Percentiles rank a stretch among this genome's conserved stretches.
Conservation (phyloP, 441 rosid genomes). For the Gossypium laxum region DNA sequence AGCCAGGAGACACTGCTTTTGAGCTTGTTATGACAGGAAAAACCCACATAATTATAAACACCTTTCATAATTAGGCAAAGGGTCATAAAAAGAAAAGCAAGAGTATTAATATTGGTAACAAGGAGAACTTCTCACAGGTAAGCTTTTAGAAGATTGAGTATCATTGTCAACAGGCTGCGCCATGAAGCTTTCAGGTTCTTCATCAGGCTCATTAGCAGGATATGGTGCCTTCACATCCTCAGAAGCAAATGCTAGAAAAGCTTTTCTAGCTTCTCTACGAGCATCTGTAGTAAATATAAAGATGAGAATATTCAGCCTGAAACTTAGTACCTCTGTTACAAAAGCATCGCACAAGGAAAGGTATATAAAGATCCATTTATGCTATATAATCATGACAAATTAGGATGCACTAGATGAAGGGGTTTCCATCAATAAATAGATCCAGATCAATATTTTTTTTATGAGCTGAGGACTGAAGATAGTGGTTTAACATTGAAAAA, state of each 20-base stretch:
- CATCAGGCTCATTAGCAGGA: slow-evolving; percentile 27
- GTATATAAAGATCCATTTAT: neutral
- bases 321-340: neutral
- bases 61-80: neutral
- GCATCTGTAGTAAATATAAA: slow-evolving; percentile 40
- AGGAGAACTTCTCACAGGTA: slow-evolving; percentile 55
- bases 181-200: slow-evolving; percentile 27
- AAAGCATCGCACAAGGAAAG: neutral
- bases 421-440: neutral
- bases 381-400: neutral
- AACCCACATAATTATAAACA: neutral
- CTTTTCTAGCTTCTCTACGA: slow-evolving; percentile 96
- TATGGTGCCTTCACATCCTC: slow-evolving; percentile 36
- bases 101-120: slow-evolving; percentile 11
- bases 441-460: neutral
- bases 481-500: neutral
- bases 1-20: neutral
- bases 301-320: neutral
- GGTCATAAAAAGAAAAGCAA: neutral
- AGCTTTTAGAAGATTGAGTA: slow-evolving; percentile 39
- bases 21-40: neutral
- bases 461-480: neutral
- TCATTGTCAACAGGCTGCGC: slow-evolving; percentile 37
- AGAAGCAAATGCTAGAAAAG: slow-evolving; percentile 74
- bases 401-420: neutral